These are phyloP conservation scores for Raphanus sativus DNA, from an alignment of 345 rosid genomes.

Conservation along the genomic window DNA sequence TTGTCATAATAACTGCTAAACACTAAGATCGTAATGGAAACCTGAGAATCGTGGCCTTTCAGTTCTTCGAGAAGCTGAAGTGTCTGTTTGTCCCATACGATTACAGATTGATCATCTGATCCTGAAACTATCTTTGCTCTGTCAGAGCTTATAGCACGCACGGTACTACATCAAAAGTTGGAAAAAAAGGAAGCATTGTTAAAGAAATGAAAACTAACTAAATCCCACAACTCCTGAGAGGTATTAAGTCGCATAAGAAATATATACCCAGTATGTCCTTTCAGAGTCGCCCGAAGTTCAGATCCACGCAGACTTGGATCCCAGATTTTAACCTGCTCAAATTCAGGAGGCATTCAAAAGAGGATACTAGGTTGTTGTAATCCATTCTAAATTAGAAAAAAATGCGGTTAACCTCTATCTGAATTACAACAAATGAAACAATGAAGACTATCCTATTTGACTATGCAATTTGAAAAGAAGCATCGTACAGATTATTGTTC, in stretches of 20 bases:
- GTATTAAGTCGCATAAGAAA: conserved; percentile 13
- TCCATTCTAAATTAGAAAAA: conserved; percentile 11
- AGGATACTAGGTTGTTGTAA: background rate
- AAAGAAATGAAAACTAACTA: conserved; percentile 11
- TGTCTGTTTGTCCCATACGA: conserved; percentile 99
- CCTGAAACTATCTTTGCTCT: conserved; percentile 97
- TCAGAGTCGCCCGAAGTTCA: conserved; percentile 90
- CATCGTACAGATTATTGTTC: conserved; percentile 1
- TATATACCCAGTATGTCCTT: conserved; percentile 85
- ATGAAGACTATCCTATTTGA: conserved; percentile 6
- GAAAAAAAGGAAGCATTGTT: conserved; percentile 1
- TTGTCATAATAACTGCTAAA: conserved; percentile 13
- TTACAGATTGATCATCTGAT: conserved; percentile 92
- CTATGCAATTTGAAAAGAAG: background rate
- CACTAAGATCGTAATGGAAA: conserved; percentile 39
- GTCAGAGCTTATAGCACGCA: conserved; percentile 97
- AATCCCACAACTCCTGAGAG: background rate
- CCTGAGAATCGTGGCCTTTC: conserved; percentile 96
- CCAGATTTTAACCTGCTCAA: conserved; percentile 91
- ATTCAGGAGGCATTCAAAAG: conserved; percentile 17
- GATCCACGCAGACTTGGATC: conserved; percentile 98
- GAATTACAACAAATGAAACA: conserved; percentile 4
- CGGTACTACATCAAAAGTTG: conserved; percentile 56
- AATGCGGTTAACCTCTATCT: background rate
- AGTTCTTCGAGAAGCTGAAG: conserved; percentile 88